Conservation (phyloP, 2,329 filamentous ascomycete species). For the Ophiostoma sp. region DNA sequence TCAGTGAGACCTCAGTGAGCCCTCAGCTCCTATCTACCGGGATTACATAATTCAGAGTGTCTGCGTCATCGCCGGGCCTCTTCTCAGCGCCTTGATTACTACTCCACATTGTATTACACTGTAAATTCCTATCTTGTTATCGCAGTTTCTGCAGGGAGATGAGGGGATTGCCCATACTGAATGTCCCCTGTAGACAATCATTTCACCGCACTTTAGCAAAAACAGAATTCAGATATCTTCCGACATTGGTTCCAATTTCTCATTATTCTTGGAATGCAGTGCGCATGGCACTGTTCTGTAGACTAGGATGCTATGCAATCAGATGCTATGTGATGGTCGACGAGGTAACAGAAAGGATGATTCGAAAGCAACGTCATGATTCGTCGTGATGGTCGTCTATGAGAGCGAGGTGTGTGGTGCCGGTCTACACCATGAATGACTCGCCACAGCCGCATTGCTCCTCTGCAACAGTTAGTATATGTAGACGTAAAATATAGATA, state of each 20-base stretch:
- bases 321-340: not conserved
- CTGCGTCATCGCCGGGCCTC: not conserved
- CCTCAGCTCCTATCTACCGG: no score
- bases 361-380: not conserved
- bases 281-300: not conserved
- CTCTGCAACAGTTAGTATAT: conserved; percentile 49
- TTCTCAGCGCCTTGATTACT: not conserved
- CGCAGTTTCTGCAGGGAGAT: not conserved
- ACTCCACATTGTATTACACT: not conserved
- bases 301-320: not conserved
- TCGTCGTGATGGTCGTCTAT: not conserved
- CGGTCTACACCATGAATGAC: conserved; percentile 73
- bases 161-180: not conserved
- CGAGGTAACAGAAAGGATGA: no score
- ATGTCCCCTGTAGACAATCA: no score
- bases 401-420: not conserved
- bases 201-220: no score
- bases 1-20: not conserved
- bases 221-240: not conserved
- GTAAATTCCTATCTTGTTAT: not conserved
- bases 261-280: not conserved
- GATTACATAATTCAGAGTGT: not conserved
- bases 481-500: not conserved
- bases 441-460: conserved; percentile 95
- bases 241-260: not conserved